phyloP scores from a whole-genome alignment of 2,329 filamentous ascomycete species.

The Trichoderma citrinoviride region DNA sequence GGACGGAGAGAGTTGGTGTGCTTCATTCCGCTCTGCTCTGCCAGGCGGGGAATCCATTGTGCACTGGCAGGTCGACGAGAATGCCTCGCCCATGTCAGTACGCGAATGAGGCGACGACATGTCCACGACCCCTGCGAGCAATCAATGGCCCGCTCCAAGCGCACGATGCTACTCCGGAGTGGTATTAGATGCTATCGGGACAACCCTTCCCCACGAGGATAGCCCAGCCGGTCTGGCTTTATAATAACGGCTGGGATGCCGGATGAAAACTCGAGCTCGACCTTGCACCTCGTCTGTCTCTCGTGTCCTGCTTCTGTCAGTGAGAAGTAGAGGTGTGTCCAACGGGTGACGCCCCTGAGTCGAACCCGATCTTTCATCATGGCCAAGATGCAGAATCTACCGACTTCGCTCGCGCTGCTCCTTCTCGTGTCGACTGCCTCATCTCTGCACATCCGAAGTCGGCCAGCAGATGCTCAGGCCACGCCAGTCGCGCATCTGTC shows the following conservation, averaged over 20 bases:
- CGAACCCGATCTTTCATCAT: not conserved
- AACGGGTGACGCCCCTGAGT: not conserved
- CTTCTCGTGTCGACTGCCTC: constrained; percentile 7
- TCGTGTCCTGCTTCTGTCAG: not conserved
- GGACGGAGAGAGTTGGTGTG: not conserved
- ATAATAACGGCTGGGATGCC: constrained; percentile 1
- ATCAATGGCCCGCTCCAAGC: not conserved
- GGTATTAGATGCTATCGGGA: not conserved
- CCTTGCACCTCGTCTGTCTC: not conserved
- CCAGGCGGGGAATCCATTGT: not conserved
- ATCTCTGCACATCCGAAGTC: not conserved
- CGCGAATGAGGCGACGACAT: constrained; percentile 15
- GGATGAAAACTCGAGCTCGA: not conserved
- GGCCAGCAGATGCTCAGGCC: not conserved
- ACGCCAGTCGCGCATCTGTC: not conserved
- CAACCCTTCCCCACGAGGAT: not conserved
- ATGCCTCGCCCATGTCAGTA: constrained; percentile 5
- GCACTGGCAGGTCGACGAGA: not conserved
- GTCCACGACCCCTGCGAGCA: constrained; percentile 1
- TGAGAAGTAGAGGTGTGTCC: not conserved
- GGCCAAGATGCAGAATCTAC: constrained; percentile 6
- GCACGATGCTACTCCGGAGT: not conserved
- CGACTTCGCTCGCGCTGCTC: not conserved
- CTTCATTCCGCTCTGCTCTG: not conserved
- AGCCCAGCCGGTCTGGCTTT: not conserved